Evolutionary conservation across 768 basidiomycete genomes (phyloP).

Genomic region (Tylopilus balloui): DNA sequence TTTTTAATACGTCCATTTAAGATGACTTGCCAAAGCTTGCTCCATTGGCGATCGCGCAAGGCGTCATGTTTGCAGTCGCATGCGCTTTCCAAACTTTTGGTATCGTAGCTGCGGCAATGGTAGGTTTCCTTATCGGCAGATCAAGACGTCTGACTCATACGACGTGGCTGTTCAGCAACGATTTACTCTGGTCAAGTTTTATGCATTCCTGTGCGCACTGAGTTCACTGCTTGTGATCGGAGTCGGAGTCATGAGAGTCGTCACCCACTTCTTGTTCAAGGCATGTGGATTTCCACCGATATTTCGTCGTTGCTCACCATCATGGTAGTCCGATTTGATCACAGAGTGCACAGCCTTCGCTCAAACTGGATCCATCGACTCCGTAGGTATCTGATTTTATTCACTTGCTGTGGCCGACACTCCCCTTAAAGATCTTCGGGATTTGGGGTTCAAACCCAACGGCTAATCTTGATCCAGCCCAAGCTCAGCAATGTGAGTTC

Average conservation of each 20-base stretch:
- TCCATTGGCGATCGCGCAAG: slow-evolving; percentile 55
- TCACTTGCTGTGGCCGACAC: slow-evolving; percentile 11
- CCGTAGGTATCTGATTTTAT: slow-evolving; percentile 25
- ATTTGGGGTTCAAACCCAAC: slow-evolving; percentile 48
- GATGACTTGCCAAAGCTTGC: slow-evolving; percentile 43
- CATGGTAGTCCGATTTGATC: slow-evolving; percentile 51
- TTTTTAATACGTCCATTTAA: slow-evolving; percentile 28
- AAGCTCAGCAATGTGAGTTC: slow-evolving; percentile 47
- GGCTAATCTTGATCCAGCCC: slow-evolving; percentile 26
- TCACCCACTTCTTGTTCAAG: slow-evolving; percentile 69
- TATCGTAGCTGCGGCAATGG: slow-evolving; percentile 44
- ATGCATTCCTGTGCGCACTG: slow-evolving; percentile 47
- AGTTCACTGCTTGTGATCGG: slow-evolving; percentile 48
- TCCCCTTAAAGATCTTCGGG: slow-evolving; percentile 39
- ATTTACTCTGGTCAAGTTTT: slow-evolving; percentile 47
- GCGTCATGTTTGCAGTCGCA: slow-evolving; percentile 49
- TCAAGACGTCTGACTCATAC: background rate
- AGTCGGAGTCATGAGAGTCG: slow-evolving; percentile 48
- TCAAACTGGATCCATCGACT: slow-evolving; percentile 29
- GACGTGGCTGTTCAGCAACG: slow-evolving; percentile 44
- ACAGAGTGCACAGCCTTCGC: slow-evolving; percentile 45
- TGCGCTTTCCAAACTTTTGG: slow-evolving; percentile 55
- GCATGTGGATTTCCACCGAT: slow-evolving; percentile 29
- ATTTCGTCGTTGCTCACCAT: background rate
- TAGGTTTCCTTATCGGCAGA: slow-evolving; percentile 31